Conservation (phyloP, 192 early-diverging fungal genomes). For the Haplosporangium gracile region DNA sequence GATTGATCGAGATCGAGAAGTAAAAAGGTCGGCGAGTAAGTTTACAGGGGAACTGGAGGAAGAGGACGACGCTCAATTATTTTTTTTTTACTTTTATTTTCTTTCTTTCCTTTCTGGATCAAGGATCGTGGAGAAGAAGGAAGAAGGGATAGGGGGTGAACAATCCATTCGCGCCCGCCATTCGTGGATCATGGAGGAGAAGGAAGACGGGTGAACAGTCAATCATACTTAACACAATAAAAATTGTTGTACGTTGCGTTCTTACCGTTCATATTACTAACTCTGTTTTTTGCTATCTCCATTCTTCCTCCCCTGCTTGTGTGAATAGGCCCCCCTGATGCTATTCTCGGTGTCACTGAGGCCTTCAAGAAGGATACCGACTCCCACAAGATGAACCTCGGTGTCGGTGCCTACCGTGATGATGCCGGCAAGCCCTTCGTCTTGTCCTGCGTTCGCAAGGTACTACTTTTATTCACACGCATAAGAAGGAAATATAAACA, state of each 20-base stretch:
- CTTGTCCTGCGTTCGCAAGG: constrained; percentile 88
- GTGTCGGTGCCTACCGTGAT: constrained; percentile 98
- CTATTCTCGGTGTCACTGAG: constrained; percentile 91
- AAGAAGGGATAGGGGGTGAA: too few relatives aligned
- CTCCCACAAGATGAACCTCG: constrained; percentile 97
- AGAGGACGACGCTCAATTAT: background rate
- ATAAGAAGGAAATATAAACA: background rate
- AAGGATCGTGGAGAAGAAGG: background rate
- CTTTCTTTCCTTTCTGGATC: background rate
- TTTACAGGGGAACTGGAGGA: background rate
- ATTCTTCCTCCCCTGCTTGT: background rate
- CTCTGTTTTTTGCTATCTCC: background rate
- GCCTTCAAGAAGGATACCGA: constrained; percentile 94
- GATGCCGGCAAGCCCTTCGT: constrained; percentile 95
- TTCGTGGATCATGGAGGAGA: background rate
- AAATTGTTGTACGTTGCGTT: too few relatives aligned
- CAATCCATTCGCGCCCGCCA: too few relatives aligned
- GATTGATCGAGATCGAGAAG: background rate
- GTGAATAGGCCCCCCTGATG: constrained; percentile 76
- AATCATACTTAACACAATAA: too few relatives aligned
- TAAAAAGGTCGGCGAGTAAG: background rate
- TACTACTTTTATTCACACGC: constrained; percentile 26
- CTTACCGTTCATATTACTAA: background rate
- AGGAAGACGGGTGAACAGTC: too few relatives aligned
- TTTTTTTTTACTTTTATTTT: background rate